Evolutionary conservation across 176 grass and related monocot species (phyloP).

Genomic region (Chrysopogon serrulatus): DNA sequence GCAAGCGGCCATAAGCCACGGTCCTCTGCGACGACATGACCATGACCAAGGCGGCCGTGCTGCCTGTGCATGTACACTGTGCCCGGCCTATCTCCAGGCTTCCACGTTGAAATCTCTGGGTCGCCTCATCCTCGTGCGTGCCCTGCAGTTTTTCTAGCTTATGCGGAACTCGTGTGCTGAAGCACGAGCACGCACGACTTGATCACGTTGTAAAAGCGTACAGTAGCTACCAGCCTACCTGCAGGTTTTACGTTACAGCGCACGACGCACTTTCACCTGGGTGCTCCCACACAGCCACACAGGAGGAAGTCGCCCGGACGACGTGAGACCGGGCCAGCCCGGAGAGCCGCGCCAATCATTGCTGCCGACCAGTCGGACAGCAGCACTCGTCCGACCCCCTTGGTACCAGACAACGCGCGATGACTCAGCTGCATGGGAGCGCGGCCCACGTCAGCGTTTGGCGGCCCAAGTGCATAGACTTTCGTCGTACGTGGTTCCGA

Average conservation of each 20-base stretch:
- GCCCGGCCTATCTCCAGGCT: neutral
- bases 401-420: no score
- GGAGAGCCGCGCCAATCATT: no score
- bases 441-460: no score
- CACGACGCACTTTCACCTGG: slow-evolving; percentile 23
- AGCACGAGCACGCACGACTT: neutral
- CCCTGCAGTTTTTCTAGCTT: neutral
- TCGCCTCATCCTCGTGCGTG: neutral
- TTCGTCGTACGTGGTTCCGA: no score
- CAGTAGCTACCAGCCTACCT: neutral
- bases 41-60: neutral
- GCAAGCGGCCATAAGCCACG: slow-evolving; percentile 21
- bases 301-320: neutral
- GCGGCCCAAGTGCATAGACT: no score
- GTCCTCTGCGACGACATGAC: slow-evolving; percentile 20
- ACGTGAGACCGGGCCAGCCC: no score
- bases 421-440: no score
- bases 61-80: neutral
- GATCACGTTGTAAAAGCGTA: neutral
- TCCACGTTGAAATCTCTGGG: neutral
- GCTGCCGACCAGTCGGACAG: no score
- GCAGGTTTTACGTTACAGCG: neutral
- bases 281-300: neutral
- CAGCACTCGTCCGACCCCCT: no score
- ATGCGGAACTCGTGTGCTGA: neutral